Evolutionary conservation across 2,329 filamentous ascomycete genomes (phyloP), one percentile per base, ranked within the genome.

Genomic region (Mariannaea elegans): DNA sequence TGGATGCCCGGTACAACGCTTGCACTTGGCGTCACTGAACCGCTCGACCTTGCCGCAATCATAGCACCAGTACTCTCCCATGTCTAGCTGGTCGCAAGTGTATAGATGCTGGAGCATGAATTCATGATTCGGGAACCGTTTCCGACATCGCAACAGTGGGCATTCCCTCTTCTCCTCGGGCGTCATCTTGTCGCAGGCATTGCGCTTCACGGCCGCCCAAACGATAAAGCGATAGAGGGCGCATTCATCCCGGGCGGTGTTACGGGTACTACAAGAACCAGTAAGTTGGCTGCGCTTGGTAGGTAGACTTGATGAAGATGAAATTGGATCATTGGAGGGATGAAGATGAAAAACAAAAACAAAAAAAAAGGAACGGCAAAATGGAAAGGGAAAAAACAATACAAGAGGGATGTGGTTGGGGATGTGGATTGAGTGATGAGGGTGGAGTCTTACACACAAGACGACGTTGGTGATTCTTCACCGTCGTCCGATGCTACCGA

Each of bases 41-140:
- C 77, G 76, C 69, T 86, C 84, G 56, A 81, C 75, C 65, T 78
- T 79, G 68, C 76, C 80, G 67, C 84, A 84, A 34, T 85, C 80
- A 67, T 83, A 85, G 68, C 84, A 87, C 76, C 82, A 80, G 65
- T 86, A 86, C 74, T 86, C 81, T 57, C 82, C 81, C 3, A 77
- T 77, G 23, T 76, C 70, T 29, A 86, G 78, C 66, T 82, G 76
- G 27, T 77, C 74, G 67, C 83, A 85, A 36, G 71, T 72, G 58
- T 81, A 79, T 9, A 86, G 74, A 62, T 86, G 84, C 65, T 77
- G 79, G 48, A 86, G 76, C 84, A 86, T 84, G 56, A 76, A 62
- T 70, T 86, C 83, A 65, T 86, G 84, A 69, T 80, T 77, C 14
- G 76, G 69, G 68, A 85, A 85, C 8, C 73, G 78, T 65, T 80